Evolutionary conservation across 1,284 basidiomycete species (phyloP).

Genomic region (Cutaneotrichosporon daszewskae): DNA sequence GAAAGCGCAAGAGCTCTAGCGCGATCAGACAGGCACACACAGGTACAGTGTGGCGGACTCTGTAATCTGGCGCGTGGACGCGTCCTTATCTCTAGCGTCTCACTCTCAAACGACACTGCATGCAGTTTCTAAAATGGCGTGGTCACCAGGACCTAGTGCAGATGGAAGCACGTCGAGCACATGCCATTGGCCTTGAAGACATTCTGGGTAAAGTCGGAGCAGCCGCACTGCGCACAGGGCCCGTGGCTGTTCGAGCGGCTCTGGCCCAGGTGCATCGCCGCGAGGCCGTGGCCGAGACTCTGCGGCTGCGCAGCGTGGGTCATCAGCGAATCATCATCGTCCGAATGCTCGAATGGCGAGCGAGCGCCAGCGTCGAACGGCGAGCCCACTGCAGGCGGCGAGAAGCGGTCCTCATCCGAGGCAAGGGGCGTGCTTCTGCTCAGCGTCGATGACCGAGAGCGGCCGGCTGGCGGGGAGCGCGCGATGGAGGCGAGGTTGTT

Average conservation of each 20-base stretch:
- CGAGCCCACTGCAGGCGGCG: neutral
- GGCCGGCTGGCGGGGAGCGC: neutral
- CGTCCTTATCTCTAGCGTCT: neutral
- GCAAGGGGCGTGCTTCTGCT: constrained; percentile 7
- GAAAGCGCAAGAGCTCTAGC: too few species aligned
- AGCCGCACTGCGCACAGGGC: constrained; percentile 41
- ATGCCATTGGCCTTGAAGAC: constrained; percentile 59
- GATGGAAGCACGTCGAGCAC: constrained; percentile 58
- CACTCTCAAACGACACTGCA: neutral
- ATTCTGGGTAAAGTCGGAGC: constrained; percentile 56
- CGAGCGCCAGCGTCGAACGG: constrained; percentile 24
- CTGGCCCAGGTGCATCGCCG: constrained; percentile 35
- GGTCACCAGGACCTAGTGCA: constrained; percentile 17
- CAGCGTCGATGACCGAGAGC: constrained; percentile 4
- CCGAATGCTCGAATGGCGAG: constrained; percentile 8
- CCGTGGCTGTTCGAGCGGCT: constrained; percentile 11
- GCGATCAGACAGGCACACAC: too few species aligned
- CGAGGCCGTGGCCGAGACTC: neutral
- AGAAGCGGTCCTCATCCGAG: constrained; percentile 16
- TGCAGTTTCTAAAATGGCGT: too few species aligned
- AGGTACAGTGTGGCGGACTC: too few species aligned
- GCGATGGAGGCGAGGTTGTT: constrained; percentile 7
- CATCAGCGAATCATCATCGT: constrained; percentile 3
- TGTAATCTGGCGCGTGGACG: too few species aligned
- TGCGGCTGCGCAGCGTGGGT: neutral